Conservation (phyloP, 31 red algal genomes). For the Odonthalia washingtoniensis region DNA sequence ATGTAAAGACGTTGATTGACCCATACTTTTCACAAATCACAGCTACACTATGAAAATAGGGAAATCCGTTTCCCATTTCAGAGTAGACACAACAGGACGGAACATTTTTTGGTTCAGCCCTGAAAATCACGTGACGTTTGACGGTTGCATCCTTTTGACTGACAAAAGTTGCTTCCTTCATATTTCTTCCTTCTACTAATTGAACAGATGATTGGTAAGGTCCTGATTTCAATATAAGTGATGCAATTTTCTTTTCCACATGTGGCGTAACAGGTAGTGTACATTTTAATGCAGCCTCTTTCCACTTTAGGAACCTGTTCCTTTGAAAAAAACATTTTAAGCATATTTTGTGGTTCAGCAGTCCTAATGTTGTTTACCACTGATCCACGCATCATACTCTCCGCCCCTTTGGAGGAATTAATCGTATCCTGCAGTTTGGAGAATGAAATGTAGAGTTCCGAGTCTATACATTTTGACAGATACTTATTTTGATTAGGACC, state of each 20-base stretch:
- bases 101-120: too few relatives aligned
- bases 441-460: slow-evolving; percentile 32
- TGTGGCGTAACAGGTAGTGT: not conserved
- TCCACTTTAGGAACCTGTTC: slow-evolving; percentile 14
- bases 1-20: too few relatives aligned
- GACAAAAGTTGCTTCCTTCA: slow-evolving; percentile 31
- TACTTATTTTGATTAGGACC: not conserved
- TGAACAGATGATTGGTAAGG: too few relatives aligned
- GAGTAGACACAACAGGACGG: slow-evolving; percentile 47
- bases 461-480: not conserved
- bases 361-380: slow-evolving; percentile 41
- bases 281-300: not conserved
- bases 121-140: not conserved
- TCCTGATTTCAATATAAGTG: too few relatives aligned
- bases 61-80: slow-evolving; percentile 16
- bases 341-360: too few relatives aligned
- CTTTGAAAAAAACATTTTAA: slow-evolving; percentile 20
- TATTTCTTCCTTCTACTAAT: not conserved
- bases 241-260: slow-evolving; percentile 39
- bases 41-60: slow-evolving; percentile 38
- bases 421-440: slow-evolving; percentile 13
- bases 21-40: slow-evolving; percentile 41
- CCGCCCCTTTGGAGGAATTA: slow-evolving; percentile 34
- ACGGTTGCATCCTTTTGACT: slow-evolving; percentile 3
- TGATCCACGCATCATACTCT: slow-evolving; percentile 27